Conservation (phyloP, 2,329 filamentous ascomycete genomes). For the Penicillium capsulatum region DNA sequence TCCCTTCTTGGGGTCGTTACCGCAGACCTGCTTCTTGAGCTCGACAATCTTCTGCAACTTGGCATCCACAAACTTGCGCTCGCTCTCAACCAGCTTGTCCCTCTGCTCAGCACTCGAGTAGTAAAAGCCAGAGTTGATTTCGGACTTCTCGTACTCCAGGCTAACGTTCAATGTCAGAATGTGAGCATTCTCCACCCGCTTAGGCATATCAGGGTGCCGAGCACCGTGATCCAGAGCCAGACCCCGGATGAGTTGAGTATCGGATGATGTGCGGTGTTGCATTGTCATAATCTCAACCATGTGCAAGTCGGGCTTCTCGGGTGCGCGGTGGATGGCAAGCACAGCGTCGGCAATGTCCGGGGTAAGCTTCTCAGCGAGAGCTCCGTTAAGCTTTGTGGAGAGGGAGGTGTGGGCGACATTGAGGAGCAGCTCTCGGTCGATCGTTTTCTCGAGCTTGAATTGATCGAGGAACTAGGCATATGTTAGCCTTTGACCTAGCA, state of each 20-base stretch:
- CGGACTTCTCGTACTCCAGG: constrained; percentile 97
- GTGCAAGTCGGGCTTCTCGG: constrained; percentile 90
- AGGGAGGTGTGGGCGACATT: constrained; percentile 92
- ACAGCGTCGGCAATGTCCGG: constrained; percentile 96
- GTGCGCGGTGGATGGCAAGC: constrained; percentile 83
- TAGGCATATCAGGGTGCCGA: constrained; percentile 96
- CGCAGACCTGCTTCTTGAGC: constrained; percentile 95
- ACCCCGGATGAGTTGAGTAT: constrained; percentile 92
- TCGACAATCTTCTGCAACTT: constrained; percentile 98
- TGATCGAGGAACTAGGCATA: constrained; percentile 72
- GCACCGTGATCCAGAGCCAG: constrained; percentile 92
- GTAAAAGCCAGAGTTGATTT: constrained; percentile 99
- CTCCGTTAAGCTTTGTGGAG: constrained; percentile 87
- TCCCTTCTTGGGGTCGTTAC: constrained; percentile 84
- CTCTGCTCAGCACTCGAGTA: constrained; percentile 96
- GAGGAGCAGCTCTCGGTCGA: constrained; percentile 89
- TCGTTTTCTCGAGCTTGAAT: constrained; percentile 84
- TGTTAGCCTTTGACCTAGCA: constrained; percentile 13
- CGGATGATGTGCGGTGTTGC: constrained; percentile 94
- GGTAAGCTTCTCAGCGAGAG: constrained; percentile 83
- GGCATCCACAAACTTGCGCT: constrained; percentile 90
- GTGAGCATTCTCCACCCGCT: constrained; percentile 88
- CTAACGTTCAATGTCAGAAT: constrained; percentile 96
- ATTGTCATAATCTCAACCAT: constrained; percentile 99
- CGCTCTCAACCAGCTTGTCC: constrained; percentile 96